Evolutionary conservation across 768 basidiomycete genomes (phyloP), one percentile per base, ranked within the genome.

Genomic region (Suillus sp.): DNA sequence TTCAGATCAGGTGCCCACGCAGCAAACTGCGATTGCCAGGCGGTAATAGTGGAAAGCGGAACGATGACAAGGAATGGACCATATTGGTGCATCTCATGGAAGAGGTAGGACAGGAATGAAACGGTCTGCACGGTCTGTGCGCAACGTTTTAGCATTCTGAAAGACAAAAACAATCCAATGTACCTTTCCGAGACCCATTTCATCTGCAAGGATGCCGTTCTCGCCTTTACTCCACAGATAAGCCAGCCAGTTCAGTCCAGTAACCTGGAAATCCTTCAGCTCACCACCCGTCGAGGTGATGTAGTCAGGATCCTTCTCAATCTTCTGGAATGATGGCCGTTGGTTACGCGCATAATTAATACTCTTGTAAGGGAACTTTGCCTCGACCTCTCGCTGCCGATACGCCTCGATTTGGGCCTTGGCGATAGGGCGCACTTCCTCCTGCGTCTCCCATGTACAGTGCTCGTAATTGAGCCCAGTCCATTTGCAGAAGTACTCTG

Each of bases 161-260:
- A 63, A n/a, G 53, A 53, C 40, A 6, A 0, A 40, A 55, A 64
- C 20, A 62, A 34, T 11, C n/a, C 27, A 37, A 32, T 32, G 22
- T 66, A 91, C 85, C 86, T 99, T 99, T 60, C 97, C 97, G 30
- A 99, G 90, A 74, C 97, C 97, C 97, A 99, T 99, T 83, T 99
- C 97, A 71, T 99, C 97, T 1, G 97, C 97, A 40, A 99, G 79
- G 64, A 99, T 97, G 22, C 97, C 97, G 72, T 99, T 99, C 69
- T 96, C 91, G 10, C 93, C 93, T 68, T 93, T 88, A 67, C 85
- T 88, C 97, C 97, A 99, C 18, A 96, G 80, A 76, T 96, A 99
- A 4, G 93, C 91, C n/a, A 99, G 83, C 97, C 97, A 99, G 73
- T 99, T 99, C 66, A 99, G 82, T 27, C 97, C 97, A 2, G 95